A percentile compares a stretch with the other conserved stretches of the same genome.
phyloP scores from a whole-genome alignment of 1,284 basidiomycete genomes.

The Ceratobasidium papillatum region DNA sequence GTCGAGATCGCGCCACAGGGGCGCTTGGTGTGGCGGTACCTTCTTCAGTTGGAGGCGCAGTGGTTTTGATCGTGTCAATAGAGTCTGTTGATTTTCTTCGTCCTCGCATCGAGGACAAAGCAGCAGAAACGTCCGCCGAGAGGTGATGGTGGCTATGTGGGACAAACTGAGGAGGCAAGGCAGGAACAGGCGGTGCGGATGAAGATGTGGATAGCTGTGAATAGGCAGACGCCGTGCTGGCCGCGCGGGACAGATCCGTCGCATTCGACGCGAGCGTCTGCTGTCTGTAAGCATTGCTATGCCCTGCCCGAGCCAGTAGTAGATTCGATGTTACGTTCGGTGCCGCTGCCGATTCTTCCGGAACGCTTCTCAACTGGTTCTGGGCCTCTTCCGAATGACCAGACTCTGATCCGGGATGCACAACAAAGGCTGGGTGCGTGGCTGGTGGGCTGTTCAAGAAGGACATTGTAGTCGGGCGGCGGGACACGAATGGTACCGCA shows the following conservation, averaged over 20 bases:
- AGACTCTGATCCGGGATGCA: constrained; percentile 12
- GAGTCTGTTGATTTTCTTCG: background rate
- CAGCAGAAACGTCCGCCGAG: constrained; percentile 1
- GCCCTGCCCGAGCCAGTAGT: constrained; percentile 2
- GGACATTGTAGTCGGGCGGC: constrained; percentile 22
- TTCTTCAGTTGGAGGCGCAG: constrained; percentile 8
- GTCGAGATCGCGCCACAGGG: background rate
- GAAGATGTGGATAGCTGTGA: constrained; percentile 3
- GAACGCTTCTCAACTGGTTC: background rate
- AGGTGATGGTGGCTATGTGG: background rate
- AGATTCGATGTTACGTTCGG: background rate
- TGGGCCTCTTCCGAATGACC: constrained; percentile 11
- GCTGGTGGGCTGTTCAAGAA: constrained; percentile 30
- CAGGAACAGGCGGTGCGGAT: constrained; percentile 16
- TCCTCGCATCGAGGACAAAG: background rate
- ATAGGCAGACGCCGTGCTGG: constrained; percentile 34
- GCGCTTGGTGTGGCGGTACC: background rate
- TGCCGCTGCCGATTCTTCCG: background rate
- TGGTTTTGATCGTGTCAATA: background rate
- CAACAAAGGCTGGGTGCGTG: constrained; percentile 30
- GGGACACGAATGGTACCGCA: constrained; percentile 1
- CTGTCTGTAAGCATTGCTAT: constrained; percentile 26
- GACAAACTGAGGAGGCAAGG: background rate
- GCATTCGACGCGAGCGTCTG: background rate
- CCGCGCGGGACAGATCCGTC: background rate